Percentiles rank a stretch among this genome's conserved stretches.
Conservation (phyloP, 768 basidiomycete species). For the Pleurotus giganteus region DNA sequence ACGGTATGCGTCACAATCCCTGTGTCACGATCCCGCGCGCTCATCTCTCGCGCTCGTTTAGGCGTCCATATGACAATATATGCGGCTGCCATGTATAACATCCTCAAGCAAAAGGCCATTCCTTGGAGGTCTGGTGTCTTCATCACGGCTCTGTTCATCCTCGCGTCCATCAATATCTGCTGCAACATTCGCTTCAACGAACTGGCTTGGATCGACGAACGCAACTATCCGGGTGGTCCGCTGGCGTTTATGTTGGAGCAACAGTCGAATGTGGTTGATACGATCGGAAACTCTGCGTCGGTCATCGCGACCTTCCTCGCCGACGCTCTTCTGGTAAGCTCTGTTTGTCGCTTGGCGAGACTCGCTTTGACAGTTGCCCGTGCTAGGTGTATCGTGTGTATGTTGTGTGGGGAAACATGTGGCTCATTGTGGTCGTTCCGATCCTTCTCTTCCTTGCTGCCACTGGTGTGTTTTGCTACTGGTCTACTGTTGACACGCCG, state of each 20-base stretch:
- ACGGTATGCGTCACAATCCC: constrained; percentile 13
- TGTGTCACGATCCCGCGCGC: neutral
- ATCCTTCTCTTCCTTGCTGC: neutral
- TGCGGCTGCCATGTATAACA: constrained; percentile 12
- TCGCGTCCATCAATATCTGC: constrained; percentile 17
- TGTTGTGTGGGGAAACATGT: neutral
- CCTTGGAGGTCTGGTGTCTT: constrained; percentile 4
- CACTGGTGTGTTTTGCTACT: neutral
- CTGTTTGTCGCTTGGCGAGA: neutral
- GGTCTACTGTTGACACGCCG: neutral
- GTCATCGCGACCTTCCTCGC: constrained; percentile 18
- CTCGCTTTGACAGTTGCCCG: neutral
- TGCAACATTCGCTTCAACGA: constrained; percentile 21
- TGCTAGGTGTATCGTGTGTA: neutral
- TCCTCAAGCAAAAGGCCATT: neutral
- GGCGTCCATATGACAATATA: constrained; percentile 18
- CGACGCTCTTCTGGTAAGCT: constrained; percentile 19
- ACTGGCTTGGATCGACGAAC: constrained; percentile 27
- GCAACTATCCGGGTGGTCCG: constrained; percentile 30
- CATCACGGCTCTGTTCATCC: constrained; percentile 11
- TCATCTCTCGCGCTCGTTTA: neutral
- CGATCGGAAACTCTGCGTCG: constrained; percentile 16
- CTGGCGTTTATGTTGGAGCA: constrained; percentile 15
- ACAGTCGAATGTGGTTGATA: constrained; percentile 16
- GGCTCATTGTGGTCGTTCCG: neutral